Evolutionary conservation across 257 asterid genomes (phyloP).

Genomic region (Jasminum sambac): DNA sequence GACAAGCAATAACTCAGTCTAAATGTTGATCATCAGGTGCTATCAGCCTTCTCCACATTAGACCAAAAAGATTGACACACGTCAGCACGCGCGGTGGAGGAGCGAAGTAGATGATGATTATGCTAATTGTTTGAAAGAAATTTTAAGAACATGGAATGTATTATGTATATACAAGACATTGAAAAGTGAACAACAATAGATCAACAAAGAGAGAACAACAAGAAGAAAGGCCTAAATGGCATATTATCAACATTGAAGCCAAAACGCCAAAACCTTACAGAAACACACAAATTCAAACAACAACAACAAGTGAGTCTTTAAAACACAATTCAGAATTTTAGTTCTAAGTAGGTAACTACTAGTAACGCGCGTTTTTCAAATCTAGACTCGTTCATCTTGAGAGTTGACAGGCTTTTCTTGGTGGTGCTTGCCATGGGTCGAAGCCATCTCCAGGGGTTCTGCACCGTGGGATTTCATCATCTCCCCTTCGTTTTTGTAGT

Average conservation of each 20-base stretch:
- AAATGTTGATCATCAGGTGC: too few relatives aligned
- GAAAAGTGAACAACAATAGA: too few relatives aligned
- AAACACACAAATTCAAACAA: not conserved
- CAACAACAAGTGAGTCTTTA: not conserved
- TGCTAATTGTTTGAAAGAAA: too few relatives aligned
- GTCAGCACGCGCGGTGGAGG: too few relatives aligned
- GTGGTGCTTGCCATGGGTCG: constrained; percentile 27
- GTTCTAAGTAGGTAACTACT: not conserved
- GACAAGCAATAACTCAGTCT: too few relatives aligned
- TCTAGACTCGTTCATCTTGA: constrained; percentile 39
- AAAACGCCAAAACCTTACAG: not conserved
- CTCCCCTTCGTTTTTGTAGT: constrained; percentile 53
- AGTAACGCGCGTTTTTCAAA: not conserved
- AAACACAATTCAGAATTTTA: not conserved
- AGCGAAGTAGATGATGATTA: too few relatives aligned
- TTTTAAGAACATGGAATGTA: too few relatives aligned
- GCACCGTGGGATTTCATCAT: constrained; percentile 22
- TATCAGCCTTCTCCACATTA: too few relatives aligned
- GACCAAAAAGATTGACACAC: too few relatives aligned
- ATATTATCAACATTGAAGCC: not conserved
- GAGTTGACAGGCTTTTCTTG: constrained; percentile 29
- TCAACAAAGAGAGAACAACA: too few relatives aligned
- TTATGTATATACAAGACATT: too few relatives aligned
- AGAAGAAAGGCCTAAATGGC: constrained; percentile 19
- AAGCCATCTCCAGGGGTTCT: constrained; percentile 31